Conservation (phyloP, 192 early-diverging fungal genomes). For the Ambispora gerdemannii region DNA sequence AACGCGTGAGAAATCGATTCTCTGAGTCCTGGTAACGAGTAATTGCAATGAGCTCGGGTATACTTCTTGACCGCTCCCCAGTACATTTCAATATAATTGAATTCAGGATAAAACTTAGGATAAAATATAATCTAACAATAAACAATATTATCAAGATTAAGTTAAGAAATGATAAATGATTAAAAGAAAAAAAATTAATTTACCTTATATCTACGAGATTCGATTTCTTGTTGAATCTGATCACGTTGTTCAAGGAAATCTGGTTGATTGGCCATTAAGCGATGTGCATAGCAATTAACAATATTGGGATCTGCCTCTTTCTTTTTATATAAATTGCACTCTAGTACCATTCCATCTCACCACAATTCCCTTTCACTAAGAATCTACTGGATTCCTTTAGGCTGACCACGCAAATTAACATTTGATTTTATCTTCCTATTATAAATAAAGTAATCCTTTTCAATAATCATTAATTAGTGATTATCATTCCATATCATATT, state of each 20-base stretch:
- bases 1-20: not conserved
- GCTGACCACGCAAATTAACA: not conserved
- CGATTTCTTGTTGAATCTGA: slow-evolving; percentile 1
- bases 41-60: not conserved
- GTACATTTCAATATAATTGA: slow-evolving; percentile 21
- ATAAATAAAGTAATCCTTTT: not conserved
- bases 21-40: not conserved
- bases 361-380: not conserved
- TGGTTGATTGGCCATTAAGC: not conserved
- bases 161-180: too few species aligned
- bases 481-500: too few species aligned
- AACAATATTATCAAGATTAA: too few species aligned
- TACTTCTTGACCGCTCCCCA: slow-evolving; percentile 14
- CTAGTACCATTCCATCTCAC: not conserved
- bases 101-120: slow-evolving; percentile 20
- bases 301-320: not conserved
- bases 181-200: too few species aligned
- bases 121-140: slow-evolving; percentile 1
- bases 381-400: not conserved
- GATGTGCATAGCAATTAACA: not conserved
- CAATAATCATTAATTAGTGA: not conserved
- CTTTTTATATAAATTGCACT: not conserved
- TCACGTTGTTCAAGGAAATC: not conserved
- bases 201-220: not conserved
- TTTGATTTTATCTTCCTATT: too few species aligned